These are phyloP conservation scores for Aspergillus piperis DNA, from an alignment of 2,329 filamentous ascomycete genomes.

Conservation along the genomic window DNA sequence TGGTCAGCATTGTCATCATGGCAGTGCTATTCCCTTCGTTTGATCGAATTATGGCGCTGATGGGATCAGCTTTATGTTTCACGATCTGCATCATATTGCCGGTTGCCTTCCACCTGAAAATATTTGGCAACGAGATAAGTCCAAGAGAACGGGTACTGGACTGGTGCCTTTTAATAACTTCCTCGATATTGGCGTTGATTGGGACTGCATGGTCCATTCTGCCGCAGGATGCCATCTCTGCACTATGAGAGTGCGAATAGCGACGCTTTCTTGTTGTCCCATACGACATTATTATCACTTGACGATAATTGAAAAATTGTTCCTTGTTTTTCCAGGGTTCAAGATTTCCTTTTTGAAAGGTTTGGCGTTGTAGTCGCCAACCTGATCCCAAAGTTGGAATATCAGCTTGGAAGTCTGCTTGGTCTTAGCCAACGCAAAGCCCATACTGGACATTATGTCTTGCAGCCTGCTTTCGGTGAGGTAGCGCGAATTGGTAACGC, in stretches of 20 bases:
- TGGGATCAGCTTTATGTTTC: slow-evolving; percentile 88
- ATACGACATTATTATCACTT: slow-evolving; percentile 23
- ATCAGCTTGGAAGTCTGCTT: slow-evolving; percentile 82
- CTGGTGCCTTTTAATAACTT: slow-evolving; percentile 69
- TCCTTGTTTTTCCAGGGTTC: slow-evolving; percentile 72
- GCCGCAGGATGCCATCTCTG: slow-evolving; percentile 72
- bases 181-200: slow-evolving; percentile 67
- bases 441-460: slow-evolving; percentile 74
- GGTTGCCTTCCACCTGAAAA: slow-evolving; percentile 82
- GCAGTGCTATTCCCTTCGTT: slow-evolving; percentile 75
- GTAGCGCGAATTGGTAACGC: slow-evolving; percentile 87
- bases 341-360: slow-evolving; percentile 73
- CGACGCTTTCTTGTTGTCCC: background rate
- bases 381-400: slow-evolving; percentile 80
- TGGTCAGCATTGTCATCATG: slow-evolving; percentile 73
- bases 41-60: slow-evolving; percentile 86
- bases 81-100: slow-evolving; percentile 93
- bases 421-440: slow-evolving; percentile 65
- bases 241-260: slow-evolving; percentile 25
- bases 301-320: slow-evolving; percentile 87
- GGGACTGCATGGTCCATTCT: slow-evolving; percentile 87
- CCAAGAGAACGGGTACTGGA: slow-evolving; percentile 64
- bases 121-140: slow-evolving; percentile 75
- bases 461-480: slow-evolving; percentile 70
- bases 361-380: slow-evolving; percentile 29